These are phyloP conservation scores for Colletotrichum eleusines DNA, from an alignment of 2,329 filamentous ascomycete genomes.

Conservation along the genomic window DNA sequence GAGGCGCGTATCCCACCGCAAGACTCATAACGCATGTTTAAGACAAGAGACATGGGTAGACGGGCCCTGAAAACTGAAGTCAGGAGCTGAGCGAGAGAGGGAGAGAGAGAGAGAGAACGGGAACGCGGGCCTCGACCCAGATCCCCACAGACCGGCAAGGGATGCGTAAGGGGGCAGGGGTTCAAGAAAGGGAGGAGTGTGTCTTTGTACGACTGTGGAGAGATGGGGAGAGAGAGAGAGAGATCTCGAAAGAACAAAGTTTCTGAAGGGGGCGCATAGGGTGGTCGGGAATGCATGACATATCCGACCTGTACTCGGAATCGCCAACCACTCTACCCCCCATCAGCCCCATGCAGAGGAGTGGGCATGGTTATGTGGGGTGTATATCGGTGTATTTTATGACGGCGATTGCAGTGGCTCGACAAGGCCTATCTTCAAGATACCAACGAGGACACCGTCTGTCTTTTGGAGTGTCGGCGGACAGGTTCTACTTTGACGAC, in stretches of 20 bases:
- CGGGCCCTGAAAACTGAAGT: background rate
- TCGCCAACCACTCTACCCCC: no score
- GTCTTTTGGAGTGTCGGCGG: background rate
- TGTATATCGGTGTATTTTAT: background rate
- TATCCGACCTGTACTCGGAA: background rate
- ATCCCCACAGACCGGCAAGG: background rate
- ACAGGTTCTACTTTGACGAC: background rate
- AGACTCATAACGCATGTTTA: background rate
- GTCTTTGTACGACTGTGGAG: background rate
- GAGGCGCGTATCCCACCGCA: background rate
- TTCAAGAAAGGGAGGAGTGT: background rate
- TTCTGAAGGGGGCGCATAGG: background rate
- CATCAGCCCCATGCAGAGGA: no score
- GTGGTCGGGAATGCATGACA: background rate
- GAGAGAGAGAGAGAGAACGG: background rate
- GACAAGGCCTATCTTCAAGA: background rate
- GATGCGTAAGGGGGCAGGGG: background rate
- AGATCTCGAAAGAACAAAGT: background rate
- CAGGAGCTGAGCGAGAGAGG: background rate
- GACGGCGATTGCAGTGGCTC: background rate
- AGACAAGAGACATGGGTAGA: slow-evolving; percentile 2
- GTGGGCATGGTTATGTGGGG: background rate
- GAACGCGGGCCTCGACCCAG: background rate
- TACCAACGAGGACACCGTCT: background rate
- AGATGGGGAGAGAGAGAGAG: no score